A percentile compares a stretch with the other conserved stretches of the same genome.
phyloP scores from a whole-genome alignment of 2,329 filamentous ascomycete species.

The Fusarium oligoseptatum region DNA sequence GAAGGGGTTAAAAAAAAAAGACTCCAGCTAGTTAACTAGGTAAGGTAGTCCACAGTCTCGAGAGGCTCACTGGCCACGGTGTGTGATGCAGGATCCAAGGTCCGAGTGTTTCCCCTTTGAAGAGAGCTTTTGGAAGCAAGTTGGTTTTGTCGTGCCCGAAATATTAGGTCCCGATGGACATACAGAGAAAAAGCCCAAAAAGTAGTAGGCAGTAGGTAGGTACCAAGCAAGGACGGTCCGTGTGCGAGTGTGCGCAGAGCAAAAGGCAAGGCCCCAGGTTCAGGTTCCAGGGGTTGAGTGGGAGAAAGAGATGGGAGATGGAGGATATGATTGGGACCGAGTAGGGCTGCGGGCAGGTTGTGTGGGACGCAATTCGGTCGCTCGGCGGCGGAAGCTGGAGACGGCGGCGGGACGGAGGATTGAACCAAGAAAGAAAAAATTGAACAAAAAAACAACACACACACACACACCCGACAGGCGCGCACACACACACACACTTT shows the following conservation, averaged over 20 bases:
- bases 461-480: background rate
- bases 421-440: constrained; percentile 26
- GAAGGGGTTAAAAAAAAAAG: constrained; percentile 23
- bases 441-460: background rate
- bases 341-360: constrained; percentile 42
- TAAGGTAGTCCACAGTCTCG: constrained; percentile 36
- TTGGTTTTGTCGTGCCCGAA: constrained; percentile 23
- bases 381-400: constrained; percentile 40
- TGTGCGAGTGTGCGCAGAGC: constrained; percentile 32
- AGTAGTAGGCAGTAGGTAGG: constrained; percentile 37
- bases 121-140: constrained; percentile 11
- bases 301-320: constrained; percentile 27
- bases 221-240: constrained; percentile 25
- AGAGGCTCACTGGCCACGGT: constrained; percentile 33
- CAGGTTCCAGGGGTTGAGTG: constrained; percentile 31
- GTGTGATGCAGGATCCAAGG: constrained; percentile 21
- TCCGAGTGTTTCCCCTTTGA: constrained; percentile 21
- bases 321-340: constrained; percentile 41
- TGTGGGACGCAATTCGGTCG: constrained; percentile 42
- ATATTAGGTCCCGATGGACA: constrained; percentile 40
- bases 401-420: constrained; percentile 37
- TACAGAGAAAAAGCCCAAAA: constrained; percentile 40
- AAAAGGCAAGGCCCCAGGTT: constrained; percentile 9
- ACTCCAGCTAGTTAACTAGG: constrained; percentile 9
- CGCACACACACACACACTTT: constrained; percentile 19